phyloP scores from a whole-genome alignment of 257 asterid genomes.

The Nicotiana noctiflora region DNA sequence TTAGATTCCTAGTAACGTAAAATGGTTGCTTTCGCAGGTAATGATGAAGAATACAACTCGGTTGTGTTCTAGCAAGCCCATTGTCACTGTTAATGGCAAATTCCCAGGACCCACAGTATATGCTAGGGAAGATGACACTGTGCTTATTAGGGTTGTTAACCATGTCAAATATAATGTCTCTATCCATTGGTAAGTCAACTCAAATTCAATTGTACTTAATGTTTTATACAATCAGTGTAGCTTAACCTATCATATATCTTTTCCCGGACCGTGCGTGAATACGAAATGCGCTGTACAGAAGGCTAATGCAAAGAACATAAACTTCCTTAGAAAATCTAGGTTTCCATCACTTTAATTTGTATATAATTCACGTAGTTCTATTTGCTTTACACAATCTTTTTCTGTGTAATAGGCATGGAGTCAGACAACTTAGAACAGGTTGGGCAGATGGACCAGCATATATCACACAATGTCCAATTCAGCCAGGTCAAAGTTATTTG shows the following conservation, averaged over 20 bases:
- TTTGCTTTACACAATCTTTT: not conserved
- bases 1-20: not conserved
- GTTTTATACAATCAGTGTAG: not conserved
- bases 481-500: slow-evolving; percentile 46
- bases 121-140: slow-evolving; percentile 46
- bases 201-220: not conserved
- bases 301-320: not conserved
- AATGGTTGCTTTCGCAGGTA: slow-evolving; percentile 32
- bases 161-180: slow-evolving; percentile 57
- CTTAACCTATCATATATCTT: not conserved
- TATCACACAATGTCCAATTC: slow-evolving; percentile 72
- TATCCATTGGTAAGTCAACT: slow-evolving; percentile 45
- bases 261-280: no score
- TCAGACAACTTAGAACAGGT: slow-evolving; percentile 53
- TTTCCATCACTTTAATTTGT: not conserved
- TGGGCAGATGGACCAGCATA: slow-evolving; percentile 83
- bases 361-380: not conserved
- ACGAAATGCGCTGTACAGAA: no score
- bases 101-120: slow-evolving; percentile 71
- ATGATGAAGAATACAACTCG: slow-evolving; percentile 46
- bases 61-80: slow-evolving; percentile 50
- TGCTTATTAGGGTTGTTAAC: slow-evolving; percentile 54
- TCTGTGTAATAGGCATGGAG: slow-evolving; percentile 52
- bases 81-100: slow-evolving; percentile 56
- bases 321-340: not conserved